Conservation (phyloP, 108 stramenopile genomes). For the Pseudonitzschia multistriata region DNA sequence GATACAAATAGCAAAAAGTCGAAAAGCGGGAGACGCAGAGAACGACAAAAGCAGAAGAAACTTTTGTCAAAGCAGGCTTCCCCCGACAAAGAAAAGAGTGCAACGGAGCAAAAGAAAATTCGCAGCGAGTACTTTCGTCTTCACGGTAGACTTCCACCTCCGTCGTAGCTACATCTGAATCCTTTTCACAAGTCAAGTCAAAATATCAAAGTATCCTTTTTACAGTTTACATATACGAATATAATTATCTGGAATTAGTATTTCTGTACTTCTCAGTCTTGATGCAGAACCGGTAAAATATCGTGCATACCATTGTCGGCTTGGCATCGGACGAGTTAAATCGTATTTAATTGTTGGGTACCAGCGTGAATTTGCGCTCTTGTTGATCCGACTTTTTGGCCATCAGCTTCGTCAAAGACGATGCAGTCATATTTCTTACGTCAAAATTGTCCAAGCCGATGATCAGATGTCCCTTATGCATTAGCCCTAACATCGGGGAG, state of each 20-base stretch:
- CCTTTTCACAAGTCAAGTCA: not conserved
- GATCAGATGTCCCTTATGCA: slow-evolving; percentile 78
- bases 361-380: slow-evolving; percentile 75
- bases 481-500: slow-evolving; percentile 71
- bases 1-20: not conserved
- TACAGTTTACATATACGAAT: too few species aligned
- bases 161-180: not conserved
- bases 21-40: not conserved
- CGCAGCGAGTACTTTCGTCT: not conserved
- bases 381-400: slow-evolving; percentile 62
- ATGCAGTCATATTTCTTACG: slow-evolving; percentile 73
- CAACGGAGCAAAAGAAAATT: not conserved
- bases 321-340: not conserved
- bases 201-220: too few species aligned
- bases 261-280: not conserved
- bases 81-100: not conserved
- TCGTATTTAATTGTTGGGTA: slow-evolving; percentile 22
- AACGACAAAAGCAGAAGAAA: slow-evolving; percentile 5
- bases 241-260: not conserved
- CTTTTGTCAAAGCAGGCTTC: not conserved
- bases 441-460: slow-evolving; percentile 81
- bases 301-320: not conserved
- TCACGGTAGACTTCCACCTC: not conserved
- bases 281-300: not conserved
- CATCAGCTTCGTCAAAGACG: slow-evolving; percentile 75